Conservation (phyloP, 2,329 filamentous ascomycete species). For the Escovopsis sp. region DNA sequence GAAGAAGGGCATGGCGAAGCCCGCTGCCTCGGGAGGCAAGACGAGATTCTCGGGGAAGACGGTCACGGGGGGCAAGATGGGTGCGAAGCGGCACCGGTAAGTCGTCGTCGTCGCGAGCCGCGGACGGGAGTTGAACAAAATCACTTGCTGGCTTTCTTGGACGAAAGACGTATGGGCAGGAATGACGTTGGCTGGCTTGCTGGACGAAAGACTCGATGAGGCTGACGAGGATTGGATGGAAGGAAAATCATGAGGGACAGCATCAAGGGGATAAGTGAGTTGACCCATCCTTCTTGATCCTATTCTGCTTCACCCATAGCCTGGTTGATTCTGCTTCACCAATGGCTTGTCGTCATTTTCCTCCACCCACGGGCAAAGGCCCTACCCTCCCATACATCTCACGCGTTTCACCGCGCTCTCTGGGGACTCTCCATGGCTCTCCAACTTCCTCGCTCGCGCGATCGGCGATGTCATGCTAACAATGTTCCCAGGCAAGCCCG, state of each 20-base stretch:
- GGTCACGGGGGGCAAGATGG: slow-evolving; percentile 8
- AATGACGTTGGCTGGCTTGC: no score
- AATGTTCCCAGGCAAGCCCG: slow-evolving; percentile 30
- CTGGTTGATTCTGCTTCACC: no score
- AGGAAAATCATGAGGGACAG: slow-evolving; percentile 35
- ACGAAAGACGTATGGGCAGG: no score
- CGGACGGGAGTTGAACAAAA: no score
- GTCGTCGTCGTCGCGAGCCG: neutral
- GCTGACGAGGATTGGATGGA: neutral
- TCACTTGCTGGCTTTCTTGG: no score
- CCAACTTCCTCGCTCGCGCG: no score
- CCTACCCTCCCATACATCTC: no score
- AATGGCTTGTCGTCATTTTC: neutral
- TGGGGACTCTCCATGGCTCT: no score
- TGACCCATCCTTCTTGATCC: no score
- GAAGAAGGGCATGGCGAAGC: neutral
- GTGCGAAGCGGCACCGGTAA: slow-evolving; percentile 12
- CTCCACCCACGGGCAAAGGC: no score
- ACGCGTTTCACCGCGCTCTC: no score
- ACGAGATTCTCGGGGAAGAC: slow-evolving; percentile 7
- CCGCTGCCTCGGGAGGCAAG: neutral
- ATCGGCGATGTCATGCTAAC: slow-evolving; percentile 6
- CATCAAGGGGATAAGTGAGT: slow-evolving; percentile 36
- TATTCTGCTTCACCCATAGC: no score
- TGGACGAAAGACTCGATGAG: neutral